A percentile compares a stretch with the other conserved stretches of the same genome.
phyloP scores from a whole-genome alignment of 176 grass and related monocot genomes.

The Aegilops sharonensis region DNA sequence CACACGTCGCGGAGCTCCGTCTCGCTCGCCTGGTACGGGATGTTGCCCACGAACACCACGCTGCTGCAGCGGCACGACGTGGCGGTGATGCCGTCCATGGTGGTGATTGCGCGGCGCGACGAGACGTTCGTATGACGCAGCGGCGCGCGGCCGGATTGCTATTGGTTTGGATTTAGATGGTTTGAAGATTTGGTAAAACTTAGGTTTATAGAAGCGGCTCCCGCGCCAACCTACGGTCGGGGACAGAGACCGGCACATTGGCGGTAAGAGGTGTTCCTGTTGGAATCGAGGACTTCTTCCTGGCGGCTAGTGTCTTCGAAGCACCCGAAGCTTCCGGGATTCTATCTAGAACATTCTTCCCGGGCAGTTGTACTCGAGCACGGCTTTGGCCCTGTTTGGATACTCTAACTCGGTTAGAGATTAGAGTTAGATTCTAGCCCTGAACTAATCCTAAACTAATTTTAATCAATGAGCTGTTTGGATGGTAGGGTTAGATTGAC shows the following conservation, averaged over 20 bases:
- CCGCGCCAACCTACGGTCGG: neutral
- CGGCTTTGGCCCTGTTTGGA: too few relatives aligned
- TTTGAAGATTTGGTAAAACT: neutral
- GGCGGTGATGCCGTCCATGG: neutral
- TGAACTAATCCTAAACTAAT: too few relatives aligned
- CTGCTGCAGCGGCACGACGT: constrained; percentile 30
- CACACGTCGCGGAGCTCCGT: constrained; percentile 21
- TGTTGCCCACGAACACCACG: constrained; percentile 43
- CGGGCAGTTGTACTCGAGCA: too few relatives aligned
- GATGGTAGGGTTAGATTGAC: too few relatives aligned
- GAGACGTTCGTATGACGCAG: neutral
- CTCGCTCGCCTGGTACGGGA: constrained; percentile 28
- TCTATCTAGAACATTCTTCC: too few relatives aligned
- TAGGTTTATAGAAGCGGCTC: neutral
- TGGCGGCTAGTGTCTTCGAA: too few relatives aligned
- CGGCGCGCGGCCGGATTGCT: neutral
- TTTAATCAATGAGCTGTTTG: too few relatives aligned
- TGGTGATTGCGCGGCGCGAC: neutral
- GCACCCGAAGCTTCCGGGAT: too few relatives aligned
- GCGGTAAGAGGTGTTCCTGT: neutral
- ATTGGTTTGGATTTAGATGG: neutral
- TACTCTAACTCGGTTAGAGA: too few relatives aligned
- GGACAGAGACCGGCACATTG: neutral
- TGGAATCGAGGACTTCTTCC: neutral
- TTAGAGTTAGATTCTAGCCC: too few relatives aligned